A percentile compares a stretch with the other conserved stretches of the same genome.
These are phyloP conservation scores for Tricholoma sp. DNA, from an alignment of 768 basidiomycete species.

Conservation along the genomic window DNA sequence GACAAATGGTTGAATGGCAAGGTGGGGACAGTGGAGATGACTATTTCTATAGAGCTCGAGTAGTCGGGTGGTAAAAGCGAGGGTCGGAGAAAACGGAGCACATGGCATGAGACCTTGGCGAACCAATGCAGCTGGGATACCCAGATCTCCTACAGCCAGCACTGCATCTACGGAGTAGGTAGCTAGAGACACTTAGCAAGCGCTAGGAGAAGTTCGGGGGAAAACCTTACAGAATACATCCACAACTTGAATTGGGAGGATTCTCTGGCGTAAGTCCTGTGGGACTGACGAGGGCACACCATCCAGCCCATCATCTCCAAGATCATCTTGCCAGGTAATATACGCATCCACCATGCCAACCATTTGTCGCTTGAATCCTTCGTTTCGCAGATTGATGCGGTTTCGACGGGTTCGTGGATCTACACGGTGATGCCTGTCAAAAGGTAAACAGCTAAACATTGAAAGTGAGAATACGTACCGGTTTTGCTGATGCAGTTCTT, in stretches of 20 bases:
- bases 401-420: background rate
- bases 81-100: slow-evolving; percentile 14
- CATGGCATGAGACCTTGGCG: slow-evolving; percentile 21
- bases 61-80: slow-evolving; percentile 15
- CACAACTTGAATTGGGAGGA: background rate
- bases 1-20: slow-evolving; percentile 22
- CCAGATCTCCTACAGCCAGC: background rate
- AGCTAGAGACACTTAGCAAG: background rate
- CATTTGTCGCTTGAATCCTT: slow-evolving; percentile 4
- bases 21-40: slow-evolving; percentile 19
- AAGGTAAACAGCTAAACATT: background rate
- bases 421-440: background rate
- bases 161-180: background rate
- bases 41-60: slow-evolving; percentile 18
- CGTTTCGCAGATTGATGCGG: background rate
- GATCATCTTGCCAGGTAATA: slow-evolving; percentile 8
- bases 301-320: background rate
- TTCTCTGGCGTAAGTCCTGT: background rate
- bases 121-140: slow-evolving; percentile 13
- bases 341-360: slow-evolving; percentile 6
- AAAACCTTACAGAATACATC: slow-evolving; percentile 3
- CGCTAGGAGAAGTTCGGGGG: background rate
- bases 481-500: background rate
- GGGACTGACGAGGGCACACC: background rate
- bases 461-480: background rate